These are phyloP conservation scores for Madurella mycetomatis DNA, from an alignment of 2,329 filamentous ascomycete species.

Conservation along the genomic window DNA sequence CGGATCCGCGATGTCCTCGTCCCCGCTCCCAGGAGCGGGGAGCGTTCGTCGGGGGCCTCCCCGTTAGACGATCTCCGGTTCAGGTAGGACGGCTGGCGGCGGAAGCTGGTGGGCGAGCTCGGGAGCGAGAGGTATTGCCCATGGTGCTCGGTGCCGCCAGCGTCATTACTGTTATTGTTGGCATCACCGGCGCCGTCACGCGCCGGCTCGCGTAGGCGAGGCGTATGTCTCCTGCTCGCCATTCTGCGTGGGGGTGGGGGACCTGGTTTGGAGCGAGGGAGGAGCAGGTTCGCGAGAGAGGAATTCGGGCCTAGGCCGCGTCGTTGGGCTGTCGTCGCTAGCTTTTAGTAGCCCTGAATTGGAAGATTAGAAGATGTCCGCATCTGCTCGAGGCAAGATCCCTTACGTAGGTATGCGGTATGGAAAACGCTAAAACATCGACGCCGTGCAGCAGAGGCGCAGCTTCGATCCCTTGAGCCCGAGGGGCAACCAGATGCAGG, in stretches of 20 bases:
- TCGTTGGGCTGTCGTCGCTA: not conserved
- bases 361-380: no score
- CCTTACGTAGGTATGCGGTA: not conserved
- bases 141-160: slow-evolving; percentile 6
- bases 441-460: not conserved
- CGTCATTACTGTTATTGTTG: not conserved
- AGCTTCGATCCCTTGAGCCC: not conserved
- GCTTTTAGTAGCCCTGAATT: not conserved
- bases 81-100: slow-evolving; percentile 24
- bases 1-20: slow-evolving; percentile 25
- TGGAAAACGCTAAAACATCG: not conserved
- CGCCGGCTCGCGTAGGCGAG: slow-evolving; percentile 19
- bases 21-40: slow-evolving; percentile 26
- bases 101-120: slow-evolving; percentile 28
- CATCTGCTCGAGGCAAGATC: not conserved
- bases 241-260: slow-evolving; percentile 7
- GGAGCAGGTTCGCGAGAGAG: slow-evolving; percentile 1
- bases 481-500: not conserved
- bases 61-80: slow-evolving; percentile 21
- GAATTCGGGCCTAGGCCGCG: not conserved
- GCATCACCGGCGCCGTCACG: not conserved
- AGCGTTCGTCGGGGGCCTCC: slow-evolving; percentile 30
- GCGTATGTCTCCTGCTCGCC: slow-evolving; percentile 22
- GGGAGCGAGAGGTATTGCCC: slow-evolving; percentile 27
- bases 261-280: not conserved